Conservation (phyloP, 352 stramenopile genomes). For the Albugo candida region DNA sequence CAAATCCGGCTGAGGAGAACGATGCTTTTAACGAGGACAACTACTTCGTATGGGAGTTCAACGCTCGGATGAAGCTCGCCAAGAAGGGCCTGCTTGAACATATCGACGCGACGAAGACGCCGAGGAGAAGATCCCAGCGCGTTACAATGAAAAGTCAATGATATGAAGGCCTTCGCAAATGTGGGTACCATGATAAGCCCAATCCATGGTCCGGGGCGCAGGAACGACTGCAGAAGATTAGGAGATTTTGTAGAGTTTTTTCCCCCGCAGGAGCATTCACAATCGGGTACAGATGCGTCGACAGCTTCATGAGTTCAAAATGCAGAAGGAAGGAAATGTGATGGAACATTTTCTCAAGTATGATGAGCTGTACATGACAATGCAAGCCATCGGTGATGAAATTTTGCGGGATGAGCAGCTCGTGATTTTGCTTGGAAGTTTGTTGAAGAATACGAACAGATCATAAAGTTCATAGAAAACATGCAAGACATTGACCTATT, state of each 20-base stretch:
- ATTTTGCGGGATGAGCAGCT: constrained; percentile 5
- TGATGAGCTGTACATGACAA: constrained; percentile 7
- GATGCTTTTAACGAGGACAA: too few species aligned
- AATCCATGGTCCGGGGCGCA: constrained; percentile 4
- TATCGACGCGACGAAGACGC: constrained; percentile 4
- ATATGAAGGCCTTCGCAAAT: not conserved
- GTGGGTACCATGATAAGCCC: too few species aligned
- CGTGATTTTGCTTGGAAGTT: not conserved
- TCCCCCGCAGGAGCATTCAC: constrained; percentile 9
- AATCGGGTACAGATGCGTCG: constrained; percentile 11
- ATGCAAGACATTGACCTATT: constrained; percentile 3
- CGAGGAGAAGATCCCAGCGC: not conserved
- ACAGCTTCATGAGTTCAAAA: constrained; percentile 7
- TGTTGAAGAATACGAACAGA: constrained; percentile 8
- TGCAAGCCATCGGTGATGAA: constrained; percentile 8
- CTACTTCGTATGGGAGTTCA: too few species aligned
- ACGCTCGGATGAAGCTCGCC: too few species aligned
- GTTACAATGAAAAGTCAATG: constrained; percentile 1
- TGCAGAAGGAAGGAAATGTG: not conserved
- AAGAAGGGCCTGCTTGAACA: too few species aligned
- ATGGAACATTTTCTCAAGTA: constrained; percentile 12
- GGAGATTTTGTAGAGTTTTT: constrained; percentile 8
- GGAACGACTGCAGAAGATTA: constrained; percentile 1
- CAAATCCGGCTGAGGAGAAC: too few species aligned
- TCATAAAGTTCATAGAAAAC: constrained; percentile 10